Conservation (phyloP, 257 asterid species). For the Solanum sejunctum region DNA sequence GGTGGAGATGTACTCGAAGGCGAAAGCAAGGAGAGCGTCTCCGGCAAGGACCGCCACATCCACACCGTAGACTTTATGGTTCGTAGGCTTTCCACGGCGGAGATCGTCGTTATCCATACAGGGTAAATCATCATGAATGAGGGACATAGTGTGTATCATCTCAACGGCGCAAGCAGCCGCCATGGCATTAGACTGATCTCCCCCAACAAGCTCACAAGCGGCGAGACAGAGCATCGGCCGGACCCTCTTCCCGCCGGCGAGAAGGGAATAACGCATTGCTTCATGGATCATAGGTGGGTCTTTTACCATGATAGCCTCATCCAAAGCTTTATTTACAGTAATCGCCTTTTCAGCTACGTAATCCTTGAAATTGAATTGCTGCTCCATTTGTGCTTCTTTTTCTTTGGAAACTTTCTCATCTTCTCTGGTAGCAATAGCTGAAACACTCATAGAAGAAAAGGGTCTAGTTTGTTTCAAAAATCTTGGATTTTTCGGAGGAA, state of each 20-base stretch:
- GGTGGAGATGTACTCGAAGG: slow-evolving; percentile 33
- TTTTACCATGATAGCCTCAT: slow-evolving; percentile 36
- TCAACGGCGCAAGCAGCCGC: slow-evolving; percentile 85
- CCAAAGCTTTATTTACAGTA: slow-evolving; percentile 38
- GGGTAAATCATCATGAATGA: slow-evolving; percentile 69
- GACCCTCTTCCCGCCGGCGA: slow-evolving; percentile 69
- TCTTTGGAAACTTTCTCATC: slow-evolving; percentile 8
- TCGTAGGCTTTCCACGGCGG: slow-evolving; percentile 72
- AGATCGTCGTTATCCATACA: slow-evolving; percentile 74
- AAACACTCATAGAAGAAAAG: slow-evolving; percentile 2
- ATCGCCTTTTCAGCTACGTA: slow-evolving; percentile 42
- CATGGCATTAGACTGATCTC: slow-evolving; percentile 34
- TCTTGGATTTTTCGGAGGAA: not conserved
- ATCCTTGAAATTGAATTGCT: slow-evolving; percentile 29
- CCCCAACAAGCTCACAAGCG: slow-evolving; percentile 74
- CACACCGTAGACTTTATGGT: slow-evolving; percentile 62
- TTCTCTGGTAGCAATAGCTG: slow-evolving; percentile 16
- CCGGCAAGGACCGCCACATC: slow-evolving; percentile 73
- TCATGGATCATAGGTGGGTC: slow-evolving; percentile 50
- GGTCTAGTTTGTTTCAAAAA: not conserved
- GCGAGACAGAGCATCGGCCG: slow-evolving; percentile 74
- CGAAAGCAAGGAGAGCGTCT: slow-evolving; percentile 46
- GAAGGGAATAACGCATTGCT: slow-evolving; percentile 61
- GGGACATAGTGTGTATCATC: slow-evolving; percentile 75
- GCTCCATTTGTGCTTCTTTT: not conserved